Percentiles rank a stretch among this genome's conserved stretches.
Conservation (phyloP, 345 rosid species). For the Eucalyptus polyanthemos region DNA sequence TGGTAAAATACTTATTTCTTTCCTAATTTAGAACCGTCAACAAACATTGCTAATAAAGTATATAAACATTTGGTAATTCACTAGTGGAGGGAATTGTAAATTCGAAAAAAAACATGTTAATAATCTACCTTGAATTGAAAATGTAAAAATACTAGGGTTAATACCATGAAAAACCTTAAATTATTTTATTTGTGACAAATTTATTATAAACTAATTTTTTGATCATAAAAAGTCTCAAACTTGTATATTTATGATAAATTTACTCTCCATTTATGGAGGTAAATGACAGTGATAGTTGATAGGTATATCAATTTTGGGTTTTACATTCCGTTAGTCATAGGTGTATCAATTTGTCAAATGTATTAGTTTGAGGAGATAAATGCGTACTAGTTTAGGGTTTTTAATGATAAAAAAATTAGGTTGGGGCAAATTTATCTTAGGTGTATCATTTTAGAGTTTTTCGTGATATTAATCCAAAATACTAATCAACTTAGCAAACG, state of each 20-base stretch:
- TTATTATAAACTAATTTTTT: too few relatives aligned
- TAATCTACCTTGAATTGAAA: neutral
- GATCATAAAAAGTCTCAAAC: fast-evolving
- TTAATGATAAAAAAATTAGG: too few relatives aligned
- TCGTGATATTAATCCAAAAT: neutral
- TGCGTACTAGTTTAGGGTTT: too few relatives aligned
- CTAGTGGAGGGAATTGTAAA: neutral
- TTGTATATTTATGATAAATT: too few relatives aligned
- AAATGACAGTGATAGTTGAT: too few relatives aligned
- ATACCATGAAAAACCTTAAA: too few relatives aligned
- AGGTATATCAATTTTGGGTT: too few relatives aligned
- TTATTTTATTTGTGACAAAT: fast-evolving
- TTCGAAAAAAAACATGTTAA: neutral
- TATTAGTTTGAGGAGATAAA: too few relatives aligned
- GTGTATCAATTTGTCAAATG: too few relatives aligned
- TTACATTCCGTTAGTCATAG: too few relatives aligned
- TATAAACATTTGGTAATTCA: neutral
- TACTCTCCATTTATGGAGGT: fast-evolving
- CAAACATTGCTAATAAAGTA: neutral
- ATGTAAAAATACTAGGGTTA: neutral
- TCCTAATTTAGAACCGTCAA: neutral
- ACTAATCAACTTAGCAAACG: neutral
- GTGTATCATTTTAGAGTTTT: too few relatives aligned
- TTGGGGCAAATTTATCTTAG: too few relatives aligned
- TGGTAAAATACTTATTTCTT: neutral